These are phyloP conservation scores for Polyplosphaeria fusca DNA, from an alignment of 495 filamentous ascomycete species.

Conservation along the genomic window DNA sequence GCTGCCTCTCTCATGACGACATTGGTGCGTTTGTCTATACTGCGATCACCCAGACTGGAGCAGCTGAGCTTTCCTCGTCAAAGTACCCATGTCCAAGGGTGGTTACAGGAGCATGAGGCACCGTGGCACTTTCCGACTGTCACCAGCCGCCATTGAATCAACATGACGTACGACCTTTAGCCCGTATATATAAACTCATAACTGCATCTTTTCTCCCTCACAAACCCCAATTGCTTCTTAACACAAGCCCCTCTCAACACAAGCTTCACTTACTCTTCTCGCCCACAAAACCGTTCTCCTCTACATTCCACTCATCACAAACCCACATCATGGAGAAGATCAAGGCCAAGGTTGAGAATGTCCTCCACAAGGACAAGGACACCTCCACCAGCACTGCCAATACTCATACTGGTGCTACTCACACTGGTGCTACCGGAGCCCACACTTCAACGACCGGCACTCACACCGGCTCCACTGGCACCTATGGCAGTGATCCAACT, in stretches of 20 bases:
- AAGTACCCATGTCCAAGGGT: too few relatives aligned
- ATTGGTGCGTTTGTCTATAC: too few relatives aligned
- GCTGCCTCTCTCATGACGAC: too few relatives aligned
- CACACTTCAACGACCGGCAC: constrained; percentile 11
- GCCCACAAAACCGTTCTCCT: too few relatives aligned
- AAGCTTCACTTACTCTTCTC: background rate
- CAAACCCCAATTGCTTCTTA: background rate
- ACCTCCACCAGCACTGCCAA: constrained; percentile 7
- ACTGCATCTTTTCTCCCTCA: constrained; percentile 1
- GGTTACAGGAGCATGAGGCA: too few relatives aligned
- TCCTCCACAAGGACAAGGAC: constrained; percentile 26
- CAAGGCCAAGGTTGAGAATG: constrained; percentile 31
- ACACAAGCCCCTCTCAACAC: constrained; percentile 1
- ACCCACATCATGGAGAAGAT: constrained; percentile 27
- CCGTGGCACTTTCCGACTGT: too few relatives aligned
- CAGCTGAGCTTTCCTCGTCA: too few relatives aligned
- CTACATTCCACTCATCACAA: background rate
- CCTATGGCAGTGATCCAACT: constrained; percentile 1
- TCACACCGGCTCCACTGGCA: constrained; percentile 7
- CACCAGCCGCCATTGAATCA: too few relatives aligned
- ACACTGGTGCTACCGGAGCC: constrained; percentile 5
- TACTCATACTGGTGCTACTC: constrained; percentile 14
- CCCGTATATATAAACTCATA: too few relatives aligned
- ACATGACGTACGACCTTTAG: too few relatives aligned
- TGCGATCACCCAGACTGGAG: too few relatives aligned